These are phyloP conservation scores for Magnaporthiopsis incrustans DNA, from an alignment of 2,329 filamentous ascomycete genomes.

Conservation along the genomic window DNA sequence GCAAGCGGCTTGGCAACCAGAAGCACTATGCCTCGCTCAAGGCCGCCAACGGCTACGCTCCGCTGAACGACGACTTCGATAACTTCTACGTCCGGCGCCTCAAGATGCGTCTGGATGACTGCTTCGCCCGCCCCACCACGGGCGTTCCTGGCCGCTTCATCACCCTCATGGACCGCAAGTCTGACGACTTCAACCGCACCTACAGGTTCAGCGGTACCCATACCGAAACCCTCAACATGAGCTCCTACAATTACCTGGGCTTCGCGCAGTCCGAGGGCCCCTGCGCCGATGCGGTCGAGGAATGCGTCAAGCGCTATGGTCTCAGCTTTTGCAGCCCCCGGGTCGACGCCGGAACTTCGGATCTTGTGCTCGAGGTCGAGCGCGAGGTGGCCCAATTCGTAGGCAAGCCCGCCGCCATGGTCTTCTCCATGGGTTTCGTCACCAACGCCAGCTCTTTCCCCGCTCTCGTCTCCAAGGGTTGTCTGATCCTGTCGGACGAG, in stretches of 20 bases:
- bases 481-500: conserved; percentile 91
- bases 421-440: conserved; percentile 98
- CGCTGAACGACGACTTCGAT: conserved; percentile 96
- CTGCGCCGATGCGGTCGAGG: conserved; percentile 88
- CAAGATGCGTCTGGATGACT: conserved; percentile 93
- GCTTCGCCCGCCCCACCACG: conserved; percentile 85
- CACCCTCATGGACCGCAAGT: conserved; percentile 83
- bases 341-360: conserved; percentile 76
- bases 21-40: conserved; percentile 76
- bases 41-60: conserved; percentile 80
- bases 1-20: conserved; percentile 84
- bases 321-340: conserved; percentile 76
- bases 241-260: conserved; percentile 98
- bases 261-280: conserved; percentile 97
- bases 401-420: conserved; percentile 88
- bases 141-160: conserved; percentile 93
- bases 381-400: conserved; percentile 83
- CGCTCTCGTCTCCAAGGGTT: conserved; percentile 85
- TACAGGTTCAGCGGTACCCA: conserved; percentile 85
- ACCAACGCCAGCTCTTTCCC: conserved; percentile 93
- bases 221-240: conserved; percentile 96
- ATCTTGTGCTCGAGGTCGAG: conserved; percentile 84
- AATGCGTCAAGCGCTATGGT: conserved; percentile 75
- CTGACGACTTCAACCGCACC: conserved; percentile 82
- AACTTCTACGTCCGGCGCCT: conserved; percentile 93